These are phyloP conservation scores for Quaeritorhiza haematococci DNA, from an alignment of 371 early-diverging fungal genomes.

Conservation along the genomic window DNA sequence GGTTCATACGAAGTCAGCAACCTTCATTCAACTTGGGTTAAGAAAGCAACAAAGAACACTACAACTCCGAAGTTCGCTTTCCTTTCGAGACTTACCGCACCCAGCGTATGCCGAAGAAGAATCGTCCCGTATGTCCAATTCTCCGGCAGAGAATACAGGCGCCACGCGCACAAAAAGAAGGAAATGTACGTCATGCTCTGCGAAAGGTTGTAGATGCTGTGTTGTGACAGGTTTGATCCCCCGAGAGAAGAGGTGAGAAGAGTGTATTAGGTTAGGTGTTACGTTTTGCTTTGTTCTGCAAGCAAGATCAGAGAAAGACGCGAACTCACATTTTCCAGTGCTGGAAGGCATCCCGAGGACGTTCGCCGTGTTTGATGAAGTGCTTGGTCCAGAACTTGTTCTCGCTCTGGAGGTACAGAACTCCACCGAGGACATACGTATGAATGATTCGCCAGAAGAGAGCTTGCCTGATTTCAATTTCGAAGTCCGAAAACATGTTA, in stretches of 20 bases:
- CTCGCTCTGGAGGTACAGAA: slow-evolving; percentile 72
- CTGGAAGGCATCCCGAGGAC: slow-evolving; percentile 77
- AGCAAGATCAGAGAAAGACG: neutral
- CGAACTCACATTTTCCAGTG: slow-evolving; percentile 86
- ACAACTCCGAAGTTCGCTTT: too few species aligned
- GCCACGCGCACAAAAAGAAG: slow-evolving; percentile 68
- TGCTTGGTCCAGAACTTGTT: slow-evolving; percentile 81
- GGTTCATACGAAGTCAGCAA: too few species aligned
- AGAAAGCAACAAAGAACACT: slow-evolving; percentile 1
- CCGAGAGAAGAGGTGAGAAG: neutral
- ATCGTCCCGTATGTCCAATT: slow-evolving; percentile 65
- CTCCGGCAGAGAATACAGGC: slow-evolving; percentile 67
- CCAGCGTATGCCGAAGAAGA: slow-evolving; percentile 69
- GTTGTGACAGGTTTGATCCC: too few species aligned
- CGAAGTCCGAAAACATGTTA: neutral
- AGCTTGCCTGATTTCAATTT: slow-evolving; percentile 52
- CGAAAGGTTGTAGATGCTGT: slow-evolving; percentile 83
- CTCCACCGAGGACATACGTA: slow-evolving; percentile 69
- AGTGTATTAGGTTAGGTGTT: too few species aligned
- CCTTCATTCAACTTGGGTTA: too few species aligned
- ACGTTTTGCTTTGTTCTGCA: too few species aligned
- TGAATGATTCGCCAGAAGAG: slow-evolving; percentile 82
- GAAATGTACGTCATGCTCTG: slow-evolving; percentile 81
- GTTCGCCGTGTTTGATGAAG: slow-evolving; percentile 87
- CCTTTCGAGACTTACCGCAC: slow-evolving; percentile 35